Evolutionary conservation across 139 green algal genomes (phyloP).

Genomic region (Diplosphaera chodatii): DNA sequence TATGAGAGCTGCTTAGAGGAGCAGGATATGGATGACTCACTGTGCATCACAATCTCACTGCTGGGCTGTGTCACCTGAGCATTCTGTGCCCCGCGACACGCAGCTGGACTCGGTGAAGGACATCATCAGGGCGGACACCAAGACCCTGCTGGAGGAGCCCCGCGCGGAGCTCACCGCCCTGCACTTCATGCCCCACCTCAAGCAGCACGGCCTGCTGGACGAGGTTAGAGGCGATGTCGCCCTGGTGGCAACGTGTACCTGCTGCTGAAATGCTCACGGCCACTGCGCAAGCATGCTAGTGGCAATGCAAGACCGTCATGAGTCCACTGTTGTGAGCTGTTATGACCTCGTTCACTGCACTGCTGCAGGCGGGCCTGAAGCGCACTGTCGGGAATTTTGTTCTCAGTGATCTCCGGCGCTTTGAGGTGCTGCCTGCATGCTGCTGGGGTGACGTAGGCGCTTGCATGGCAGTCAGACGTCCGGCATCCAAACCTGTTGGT

Average conservation of each 20-base stretch:
- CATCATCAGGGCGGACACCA: slow-evolving; percentile 13
- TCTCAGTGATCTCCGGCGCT: slow-evolving; percentile 4
- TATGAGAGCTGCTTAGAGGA: too few relatives aligned
- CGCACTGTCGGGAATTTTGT: slow-evolving; percentile 7
- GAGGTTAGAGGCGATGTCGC: too few relatives aligned
- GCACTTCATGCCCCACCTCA: slow-evolving; percentile 7
- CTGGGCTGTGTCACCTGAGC: too few relatives aligned
- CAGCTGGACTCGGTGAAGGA: slow-evolving; percentile 12
- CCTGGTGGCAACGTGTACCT: too few relatives aligned
- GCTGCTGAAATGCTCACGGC: background rate
- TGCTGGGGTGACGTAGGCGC: too few relatives aligned
- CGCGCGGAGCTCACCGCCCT: slow-evolving; percentile 13
- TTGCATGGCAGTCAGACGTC: background rate
- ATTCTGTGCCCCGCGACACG: too few relatives aligned
- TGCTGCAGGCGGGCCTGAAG: slow-evolving; percentile 6
- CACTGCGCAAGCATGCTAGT: too few relatives aligned
- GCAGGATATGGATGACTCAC: too few relatives aligned
- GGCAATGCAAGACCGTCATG: too few relatives aligned
- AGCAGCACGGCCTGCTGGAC: background rate
- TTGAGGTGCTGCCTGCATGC: too few relatives aligned
- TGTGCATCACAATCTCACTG: too few relatives aligned
- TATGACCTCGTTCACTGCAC: background rate
- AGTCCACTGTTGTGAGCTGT: too few relatives aligned
- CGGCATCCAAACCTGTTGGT: background rate
- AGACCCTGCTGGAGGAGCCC: slow-evolving; percentile 18